Base-by-base conservation (phyloP, 2,329 filamentous ascomycete genomes). In the Paraphoma chrysanthemicola region DNA sequence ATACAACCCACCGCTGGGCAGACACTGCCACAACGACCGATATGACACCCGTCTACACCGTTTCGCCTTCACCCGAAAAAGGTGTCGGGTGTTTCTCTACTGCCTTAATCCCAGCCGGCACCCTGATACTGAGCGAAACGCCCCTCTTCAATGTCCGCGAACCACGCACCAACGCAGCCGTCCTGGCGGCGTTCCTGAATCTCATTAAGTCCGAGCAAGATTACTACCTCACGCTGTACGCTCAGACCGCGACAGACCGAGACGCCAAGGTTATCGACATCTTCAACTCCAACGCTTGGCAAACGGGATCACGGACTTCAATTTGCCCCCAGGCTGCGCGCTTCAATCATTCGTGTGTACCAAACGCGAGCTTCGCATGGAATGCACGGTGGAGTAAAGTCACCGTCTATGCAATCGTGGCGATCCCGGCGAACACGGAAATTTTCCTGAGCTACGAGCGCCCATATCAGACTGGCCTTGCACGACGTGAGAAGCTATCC, bases 21-120 rank as follows among this genome's bases (percentile, higher is more conserved):
- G 28, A 10, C 3, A 16, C 16, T 18, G 12, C n/a, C 42, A 33
- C 18, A 44, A 47, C 18, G 12, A 30, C 3, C 38, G 9, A 56
- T 11, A 64, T 64, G 62, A 29, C 23, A 38, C 43, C 29, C 16
- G 14, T 59, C 2, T 66, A 65, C 45, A 54, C 53, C 6, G 62
- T 76, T 43, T 57, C 29, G 10, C 56, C 60, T 9, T 64, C 72
- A 1, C 64, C 69, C 0, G 68, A 69, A 33, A 74, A 75, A 59
- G 78, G 77, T 14, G 61, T 78, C 17, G 78, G 78, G 29, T 65
- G 74, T 12, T 75, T 78, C 53, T 76, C 77, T 1, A 65, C 56
- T 0, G 44, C 53, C 1, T 17, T 33, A 17, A 75, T 80, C 17
- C 57, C 60, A 7, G 53, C 56, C 11, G 74, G 77, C n/a, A 72